These are phyloP conservation scores for Yamadazyma kanchanaburiensis DNA, from an alignment of 1,139 yeast species.

Conservation along the genomic window DNA sequence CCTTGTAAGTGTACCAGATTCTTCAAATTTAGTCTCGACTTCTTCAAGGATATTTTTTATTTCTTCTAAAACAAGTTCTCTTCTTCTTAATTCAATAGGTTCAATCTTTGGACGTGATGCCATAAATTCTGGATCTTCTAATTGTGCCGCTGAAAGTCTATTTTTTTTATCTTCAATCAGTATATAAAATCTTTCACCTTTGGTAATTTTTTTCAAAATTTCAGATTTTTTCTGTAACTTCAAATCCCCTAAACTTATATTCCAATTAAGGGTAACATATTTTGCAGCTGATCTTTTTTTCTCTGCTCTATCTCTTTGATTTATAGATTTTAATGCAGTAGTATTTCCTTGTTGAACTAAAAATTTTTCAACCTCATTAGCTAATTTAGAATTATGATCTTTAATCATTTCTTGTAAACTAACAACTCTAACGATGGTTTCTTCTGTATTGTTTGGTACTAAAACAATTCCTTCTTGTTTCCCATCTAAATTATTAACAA, in stretches of 20 bases:
- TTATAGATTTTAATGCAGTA: conserved; percentile 26
- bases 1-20: conserved; percentile 27
- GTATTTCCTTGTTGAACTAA: conserved; percentile 34
- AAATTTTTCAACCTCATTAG: conserved; percentile 28
- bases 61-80: conserved; percentile 26
- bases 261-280: conserved; percentile 34
- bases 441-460: conserved; percentile 18
- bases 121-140: no score
- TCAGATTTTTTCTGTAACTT: conserved; percentile 36
- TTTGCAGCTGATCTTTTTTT: conserved; percentile 38
- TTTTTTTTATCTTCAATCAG: not conserved
- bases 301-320: conserved; percentile 28
- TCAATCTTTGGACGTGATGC: conserved; percentile 1
- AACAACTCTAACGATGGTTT: conserved; percentile 28
- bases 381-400: conserved; percentile 29
- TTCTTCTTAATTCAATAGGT: conserved; percentile 27
- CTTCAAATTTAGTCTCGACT: conserved; percentile 24
- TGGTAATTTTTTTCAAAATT: conserved; percentile 26
- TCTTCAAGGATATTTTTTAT: conserved; percentile 26
- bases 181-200: conserved; percentile 30
- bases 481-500: conserved; percentile 30
- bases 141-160: no score
- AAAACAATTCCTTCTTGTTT: conserved; percentile 26
- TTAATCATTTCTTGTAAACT: conserved; percentile 32
- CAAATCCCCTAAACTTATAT: conserved; percentile 38